Percentiles rank a stretch among this genome's conserved stretches.
Conservation (phyloP, 176 grass and related monocot species). For the Alopecurus myosuroides region DNA sequence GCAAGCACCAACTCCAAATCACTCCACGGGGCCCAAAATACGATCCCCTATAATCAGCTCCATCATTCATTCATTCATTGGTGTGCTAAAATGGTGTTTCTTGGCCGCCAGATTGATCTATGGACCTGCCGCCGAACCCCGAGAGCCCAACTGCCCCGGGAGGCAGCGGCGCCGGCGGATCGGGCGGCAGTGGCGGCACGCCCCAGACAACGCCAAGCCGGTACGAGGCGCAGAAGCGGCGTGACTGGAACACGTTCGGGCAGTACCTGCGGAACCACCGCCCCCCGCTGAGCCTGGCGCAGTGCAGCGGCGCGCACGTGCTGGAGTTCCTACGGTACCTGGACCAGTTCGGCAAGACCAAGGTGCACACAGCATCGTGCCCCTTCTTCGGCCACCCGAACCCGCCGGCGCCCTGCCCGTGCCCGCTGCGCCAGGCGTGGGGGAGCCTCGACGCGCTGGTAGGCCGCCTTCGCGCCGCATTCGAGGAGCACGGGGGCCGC, state of each 20-base stretch:
- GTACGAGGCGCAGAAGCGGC: background rate
- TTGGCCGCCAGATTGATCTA: slow-evolving; percentile 23
- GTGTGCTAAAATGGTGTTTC: background rate
- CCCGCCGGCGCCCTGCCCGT: slow-evolving; percentile 57
- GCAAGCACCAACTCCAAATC: slow-evolving; percentile 6
- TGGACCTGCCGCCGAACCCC: slow-evolving; percentile 39
- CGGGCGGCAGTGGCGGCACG: slow-evolving; percentile 6
- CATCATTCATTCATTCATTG: background rate
- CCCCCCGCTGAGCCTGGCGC: slow-evolving; percentile 75
- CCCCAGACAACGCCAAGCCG: slow-evolving; percentile 23
- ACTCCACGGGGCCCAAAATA: background rate
- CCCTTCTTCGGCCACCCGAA: slow-evolving; percentile 94
- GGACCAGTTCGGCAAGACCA: slow-evolving; percentile 99
- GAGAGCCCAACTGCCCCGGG: slow-evolving; percentile 25
- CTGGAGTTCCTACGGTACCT: slow-evolving; percentile 96
- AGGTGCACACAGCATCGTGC: slow-evolving; percentile 72
- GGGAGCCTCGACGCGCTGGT: slow-evolving; percentile 56
- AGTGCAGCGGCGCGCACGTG: slow-evolving; percentile 91
- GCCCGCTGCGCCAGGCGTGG: slow-evolving; percentile 59
- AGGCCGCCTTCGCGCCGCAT: slow-evolving; percentile 48
- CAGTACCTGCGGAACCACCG: slow-evolving; percentile 94
- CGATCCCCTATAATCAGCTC: slow-evolving; percentile 14
- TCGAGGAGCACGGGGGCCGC: slow-evolving; percentile 58
- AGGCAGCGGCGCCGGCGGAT: background rate
- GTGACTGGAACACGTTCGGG: slow-evolving; percentile 11